Conservation (phyloP, 1,284 basidiomycete genomes). For the Austroboletus novae-zelandiae region DNA sequence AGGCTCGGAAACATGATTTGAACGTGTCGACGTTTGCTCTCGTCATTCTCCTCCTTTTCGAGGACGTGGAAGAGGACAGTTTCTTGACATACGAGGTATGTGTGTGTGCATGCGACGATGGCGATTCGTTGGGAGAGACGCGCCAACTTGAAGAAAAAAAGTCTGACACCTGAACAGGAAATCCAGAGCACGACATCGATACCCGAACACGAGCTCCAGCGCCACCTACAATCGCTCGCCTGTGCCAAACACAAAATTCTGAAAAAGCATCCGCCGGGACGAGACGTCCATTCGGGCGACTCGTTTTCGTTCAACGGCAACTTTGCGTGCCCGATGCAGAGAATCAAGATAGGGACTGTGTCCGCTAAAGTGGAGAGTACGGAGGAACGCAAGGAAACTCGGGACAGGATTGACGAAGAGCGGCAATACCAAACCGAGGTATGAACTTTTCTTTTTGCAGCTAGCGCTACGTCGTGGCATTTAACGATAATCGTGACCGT, state of each 20-base stretch:
- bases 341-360: slow-evolving; percentile 94
- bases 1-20: slow-evolving; percentile 79
- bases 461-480: slow-evolving; percentile 1
- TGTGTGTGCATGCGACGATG: slow-evolving; percentile 10
- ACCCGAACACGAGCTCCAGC: slow-evolving; percentile 76
- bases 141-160: no score
- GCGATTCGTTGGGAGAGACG: no score
- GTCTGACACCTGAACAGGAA: slow-evolving; percentile 44
- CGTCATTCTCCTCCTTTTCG: slow-evolving; percentile 88
- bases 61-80: slow-evolving; percentile 66
- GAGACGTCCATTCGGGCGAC: slow-evolving; percentile 77
- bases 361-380: slow-evolving; percentile 83
- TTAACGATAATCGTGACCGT: slow-evolving; percentile 4
- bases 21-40: slow-evolving; percentile 92
- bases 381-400: slow-evolving; percentile 90
- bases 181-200: slow-evolving; percentile 74
- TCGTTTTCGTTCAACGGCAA: slow-evolving; percentile 86
- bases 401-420: slow-evolving; percentile 91
- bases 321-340: slow-evolving; percentile 80
- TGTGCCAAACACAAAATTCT: slow-evolving; percentile 97
- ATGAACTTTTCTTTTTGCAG: slow-evolving; percentile 8
- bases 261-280: slow-evolving; percentile 86
- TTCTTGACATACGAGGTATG: slow-evolving; percentile 70
- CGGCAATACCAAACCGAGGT: slow-evolving; percentile 90
- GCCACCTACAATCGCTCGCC: slow-evolving; percentile 93